Evolutionary conservation across 768 basidiomycete genomes (phyloP).

Genomic region (Sporobolomyces pararoseus): DNA sequence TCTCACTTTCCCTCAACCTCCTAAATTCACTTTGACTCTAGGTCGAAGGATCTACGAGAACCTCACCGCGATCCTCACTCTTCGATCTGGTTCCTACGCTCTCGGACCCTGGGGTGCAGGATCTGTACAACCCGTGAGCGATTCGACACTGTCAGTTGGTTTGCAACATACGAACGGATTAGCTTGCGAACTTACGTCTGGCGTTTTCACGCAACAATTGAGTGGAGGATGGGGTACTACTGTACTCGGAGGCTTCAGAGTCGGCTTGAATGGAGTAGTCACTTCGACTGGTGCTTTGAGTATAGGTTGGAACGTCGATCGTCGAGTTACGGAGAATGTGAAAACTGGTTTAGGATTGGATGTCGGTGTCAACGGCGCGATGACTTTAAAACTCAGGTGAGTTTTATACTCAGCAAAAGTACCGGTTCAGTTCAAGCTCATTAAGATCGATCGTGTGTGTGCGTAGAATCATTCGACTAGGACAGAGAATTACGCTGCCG

Average conservation of each 20-base stretch:
- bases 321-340: constrained; percentile 48
- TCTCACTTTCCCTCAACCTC: constrained; percentile 44
- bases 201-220: constrained; percentile 42
- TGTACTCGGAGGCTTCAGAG: constrained; percentile 47
- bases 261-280: constrained; percentile 46
- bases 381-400: constrained; percentile 42
- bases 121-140: constrained; percentile 23
- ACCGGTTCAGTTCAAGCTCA: no score
- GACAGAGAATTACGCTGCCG: constrained; percentile 47
- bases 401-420: no score
- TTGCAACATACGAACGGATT: constrained; percentile 30
- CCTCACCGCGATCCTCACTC: constrained; percentile 47
- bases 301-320: constrained; percentile 48
- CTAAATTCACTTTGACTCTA: constrained; percentile 47
- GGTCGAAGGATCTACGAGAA: constrained; percentile 48
- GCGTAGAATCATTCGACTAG: constrained; percentile 49
- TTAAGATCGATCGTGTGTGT: no score
- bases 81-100: constrained; percentile 48
- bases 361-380: constrained; percentile 16
- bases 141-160: constrained; percentile 41
- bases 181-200: constrained; percentile 19
- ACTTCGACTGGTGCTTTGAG: constrained; percentile 43
- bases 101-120: constrained; percentile 49
- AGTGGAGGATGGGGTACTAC: constrained; percentile 46
- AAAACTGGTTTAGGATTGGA: constrained; percentile 46